phyloP scores from a whole-genome alignment of 305 asterid species.

The Fraxinus baroniana region DNA sequence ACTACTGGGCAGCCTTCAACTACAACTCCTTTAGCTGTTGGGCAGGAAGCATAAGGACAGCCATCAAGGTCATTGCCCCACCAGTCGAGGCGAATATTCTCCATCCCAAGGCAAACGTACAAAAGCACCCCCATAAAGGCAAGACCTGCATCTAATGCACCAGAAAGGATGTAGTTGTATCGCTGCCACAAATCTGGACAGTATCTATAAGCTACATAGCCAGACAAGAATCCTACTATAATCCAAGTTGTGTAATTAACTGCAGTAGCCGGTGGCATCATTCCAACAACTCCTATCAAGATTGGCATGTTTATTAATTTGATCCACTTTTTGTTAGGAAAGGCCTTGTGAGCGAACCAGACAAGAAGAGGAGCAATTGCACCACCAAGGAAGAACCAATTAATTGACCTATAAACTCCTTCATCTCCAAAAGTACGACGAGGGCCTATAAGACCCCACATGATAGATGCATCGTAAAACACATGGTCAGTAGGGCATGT shows the following conservation, averaged over 20 bases:
- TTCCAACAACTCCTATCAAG: slow-evolving; percentile 49
- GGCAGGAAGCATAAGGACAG: slow-evolving; percentile 76
- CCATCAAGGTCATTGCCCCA: slow-evolving; percentile 86
- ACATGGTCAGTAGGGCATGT: slow-evolving; percentile 84
- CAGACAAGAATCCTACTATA: slow-evolving; percentile 70
- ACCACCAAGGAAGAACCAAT: slow-evolving; percentile 80
- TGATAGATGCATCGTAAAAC: slow-evolving; percentile 78
- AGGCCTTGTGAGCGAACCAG: slow-evolving; percentile 64
- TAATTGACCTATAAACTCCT: slow-evolving; percentile 57
- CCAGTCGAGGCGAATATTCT: slow-evolving; percentile 55
- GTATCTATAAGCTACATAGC: slow-evolving; percentile 59
- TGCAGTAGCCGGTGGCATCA: slow-evolving; percentile 88
- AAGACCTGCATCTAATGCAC: slow-evolving; percentile 81
- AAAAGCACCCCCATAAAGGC: slow-evolving; percentile 87
- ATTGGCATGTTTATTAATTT: slow-evolving; percentile 69
- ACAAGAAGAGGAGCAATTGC: slow-evolving; percentile 74
- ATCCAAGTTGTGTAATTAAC: slow-evolving; percentile 86
- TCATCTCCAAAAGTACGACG: slow-evolving; percentile 72
- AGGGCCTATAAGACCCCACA: slow-evolving; percentile 86
- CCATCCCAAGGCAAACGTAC: slow-evolving; percentile 66
- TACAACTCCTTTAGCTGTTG: slow-evolving; percentile 52
- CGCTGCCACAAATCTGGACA: slow-evolving; percentile 77
- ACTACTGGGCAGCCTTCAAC: slow-evolving; percentile 62
- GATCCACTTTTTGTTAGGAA: slow-evolving; percentile 70
- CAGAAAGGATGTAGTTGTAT: slow-evolving; percentile 75